Evolutionary conservation across 179 eudicot genomes (phyloP).

Genomic region (Amaranthus tricolor): DNA sequence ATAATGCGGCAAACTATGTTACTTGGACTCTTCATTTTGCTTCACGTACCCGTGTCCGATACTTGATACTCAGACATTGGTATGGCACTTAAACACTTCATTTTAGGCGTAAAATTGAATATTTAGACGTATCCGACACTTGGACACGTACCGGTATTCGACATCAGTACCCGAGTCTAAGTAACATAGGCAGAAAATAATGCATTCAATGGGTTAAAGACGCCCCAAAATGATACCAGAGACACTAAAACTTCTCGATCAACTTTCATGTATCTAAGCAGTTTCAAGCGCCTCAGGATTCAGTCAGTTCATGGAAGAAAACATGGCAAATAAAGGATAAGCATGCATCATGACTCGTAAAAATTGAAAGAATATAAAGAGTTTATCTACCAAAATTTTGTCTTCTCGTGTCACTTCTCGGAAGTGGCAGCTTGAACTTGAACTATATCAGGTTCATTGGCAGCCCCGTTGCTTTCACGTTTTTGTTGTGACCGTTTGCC

Average conservation of each 20-base stretch:
- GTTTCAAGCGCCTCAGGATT: not conserved
- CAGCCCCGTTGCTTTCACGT: constrained; percentile 45
- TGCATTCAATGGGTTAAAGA: not conserved
- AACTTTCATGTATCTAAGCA: not conserved
- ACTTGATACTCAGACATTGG: too few relatives aligned
- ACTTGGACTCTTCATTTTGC: not conserved
- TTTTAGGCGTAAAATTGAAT: too few relatives aligned
- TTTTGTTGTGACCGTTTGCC: constrained; percentile 29
- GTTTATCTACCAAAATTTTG: not conserved
- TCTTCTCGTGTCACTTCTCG: constrained; percentile 17
- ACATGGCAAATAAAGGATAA: constrained; percentile 9
- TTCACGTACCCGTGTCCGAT: not conserved
- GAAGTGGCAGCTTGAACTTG: constrained; percentile 38
- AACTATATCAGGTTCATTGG: constrained; percentile 28
- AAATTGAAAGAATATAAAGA: too few relatives aligned
- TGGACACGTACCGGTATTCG: not conserved
- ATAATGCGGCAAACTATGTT: not conserved
- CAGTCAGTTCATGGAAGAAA: not conserved
- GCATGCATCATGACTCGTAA: not conserved
- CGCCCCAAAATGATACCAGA: not conserved
- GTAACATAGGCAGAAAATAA: too few relatives aligned
- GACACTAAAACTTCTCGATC: not conserved
- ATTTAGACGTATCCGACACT: not conserved
- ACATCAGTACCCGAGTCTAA: too few relatives aligned
- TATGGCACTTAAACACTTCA: too few relatives aligned